A percentile compares a stretch with the other conserved stretches of the same genome.
These are phyloP conservation scores for Apiospora koreana DNA, from an alignment of 2,329 filamentous ascomycete genomes.

Conservation along the genomic window DNA sequence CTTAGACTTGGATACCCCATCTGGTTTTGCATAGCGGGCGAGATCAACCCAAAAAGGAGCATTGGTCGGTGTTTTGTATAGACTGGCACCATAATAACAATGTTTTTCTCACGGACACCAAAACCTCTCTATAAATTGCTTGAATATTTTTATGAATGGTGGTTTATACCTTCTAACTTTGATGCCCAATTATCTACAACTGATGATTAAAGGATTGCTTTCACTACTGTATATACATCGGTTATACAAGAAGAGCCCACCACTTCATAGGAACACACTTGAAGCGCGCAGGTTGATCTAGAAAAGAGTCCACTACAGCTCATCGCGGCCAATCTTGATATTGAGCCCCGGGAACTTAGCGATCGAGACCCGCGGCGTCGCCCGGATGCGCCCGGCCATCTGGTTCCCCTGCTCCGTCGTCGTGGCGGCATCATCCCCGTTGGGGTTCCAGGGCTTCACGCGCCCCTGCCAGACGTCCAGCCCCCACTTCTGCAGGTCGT, in stretches of 20 bases:
- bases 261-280: too few species aligned
- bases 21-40: neutral
- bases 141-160: neutral
- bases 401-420: conserved; percentile 23
- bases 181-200: neutral
- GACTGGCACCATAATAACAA: neutral
- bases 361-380: conserved; percentile 25
- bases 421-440: conserved; percentile 27
- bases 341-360: conserved; percentile 28
- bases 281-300: neutral
- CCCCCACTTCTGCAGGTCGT: conserved; percentile 36
- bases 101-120: neutral
- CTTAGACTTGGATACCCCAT: conserved; percentile 5
- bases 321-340: conserved; percentile 28
- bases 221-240: neutral
- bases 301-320: conserved; percentile 15
- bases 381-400: conserved; percentile 24
- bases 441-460: conserved; percentile 36
- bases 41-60: neutral
- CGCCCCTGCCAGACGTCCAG: conserved; percentile 39
- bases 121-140: too few species aligned
- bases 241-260: too few species aligned
- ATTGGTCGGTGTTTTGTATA: neutral
- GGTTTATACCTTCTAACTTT: neutral
- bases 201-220: neutral